Percentiles rank a stretch among this genome's conserved stretches.
Conservation (phyloP, 768 basidiomycete species). For the Gymnopilus junonius region DNA sequence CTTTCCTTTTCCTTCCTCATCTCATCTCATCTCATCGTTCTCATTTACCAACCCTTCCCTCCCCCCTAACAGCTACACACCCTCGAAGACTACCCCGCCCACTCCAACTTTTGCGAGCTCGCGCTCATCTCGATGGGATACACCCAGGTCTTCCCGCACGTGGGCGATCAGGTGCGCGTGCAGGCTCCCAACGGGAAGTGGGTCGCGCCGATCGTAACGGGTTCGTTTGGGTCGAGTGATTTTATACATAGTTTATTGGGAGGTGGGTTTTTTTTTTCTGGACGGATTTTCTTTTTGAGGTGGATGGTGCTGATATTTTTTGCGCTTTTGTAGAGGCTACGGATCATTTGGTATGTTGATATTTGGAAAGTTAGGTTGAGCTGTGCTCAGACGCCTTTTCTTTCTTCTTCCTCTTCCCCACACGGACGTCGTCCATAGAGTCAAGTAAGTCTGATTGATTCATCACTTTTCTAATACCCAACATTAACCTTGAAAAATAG, state of each 20-base stretch:
- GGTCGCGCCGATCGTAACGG: slow-evolving; percentile 86
- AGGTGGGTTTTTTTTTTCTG: slow-evolving; percentile 46
- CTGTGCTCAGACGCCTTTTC: too few relatives aligned
- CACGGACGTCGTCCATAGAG: slow-evolving; percentile 29
- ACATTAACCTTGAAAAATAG: slow-evolving; percentile 36
- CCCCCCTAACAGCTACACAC: slow-evolving; percentile 74
- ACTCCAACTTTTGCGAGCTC: slow-evolving; percentile 91
- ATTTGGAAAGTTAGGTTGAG: too few relatives aligned
- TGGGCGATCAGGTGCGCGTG: slow-evolving; percentile 79
- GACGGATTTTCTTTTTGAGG: slow-evolving; percentile 24
- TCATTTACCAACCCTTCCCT: too few relatives aligned
- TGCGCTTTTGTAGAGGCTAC: slow-evolving; percentile 50
- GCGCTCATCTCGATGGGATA: slow-evolving; percentile 77
- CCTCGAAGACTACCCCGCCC: slow-evolving; percentile 86
- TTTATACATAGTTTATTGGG: slow-evolving; percentile 80
- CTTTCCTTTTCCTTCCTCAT: too few relatives aligned
- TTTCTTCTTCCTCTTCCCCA: not conserved
- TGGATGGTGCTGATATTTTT: slow-evolving; percentile 39
- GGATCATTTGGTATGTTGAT: slow-evolving; percentile 58
- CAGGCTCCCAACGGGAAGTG: slow-evolving; percentile 73
- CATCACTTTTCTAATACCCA: not conserved
- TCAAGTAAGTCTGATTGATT: slow-evolving; percentile 14
- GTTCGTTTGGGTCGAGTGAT: slow-evolving; percentile 79
- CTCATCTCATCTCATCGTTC: too few relatives aligned
- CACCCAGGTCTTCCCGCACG: slow-evolving; percentile 80